These are phyloP conservation scores for Aureobasidium namibiae DNA, from an alignment of 2,329 filamentous ascomycete species.

Conservation along the genomic window DNA sequence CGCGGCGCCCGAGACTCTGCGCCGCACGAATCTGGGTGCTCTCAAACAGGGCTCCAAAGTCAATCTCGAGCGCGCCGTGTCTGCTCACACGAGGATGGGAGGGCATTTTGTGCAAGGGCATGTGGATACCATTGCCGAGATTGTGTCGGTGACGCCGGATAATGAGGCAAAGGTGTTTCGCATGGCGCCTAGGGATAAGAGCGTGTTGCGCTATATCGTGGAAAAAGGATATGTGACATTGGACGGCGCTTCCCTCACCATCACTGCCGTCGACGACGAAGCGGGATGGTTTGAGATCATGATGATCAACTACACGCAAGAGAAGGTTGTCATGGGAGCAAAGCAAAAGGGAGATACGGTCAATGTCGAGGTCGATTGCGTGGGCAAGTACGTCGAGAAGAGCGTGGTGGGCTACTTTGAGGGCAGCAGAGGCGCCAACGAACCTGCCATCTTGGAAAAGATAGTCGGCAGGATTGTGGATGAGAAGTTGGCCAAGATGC, in stretches of 20 bases:
- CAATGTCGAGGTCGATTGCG: slow-evolving; percentile 89
- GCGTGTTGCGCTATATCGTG: slow-evolving; percentile 77
- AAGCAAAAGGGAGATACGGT: slow-evolving; percentile 76
- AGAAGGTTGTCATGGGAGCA: slow-evolving; percentile 71
- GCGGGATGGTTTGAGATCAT: slow-evolving; percentile 92
- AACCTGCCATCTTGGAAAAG: slow-evolving; percentile 43
- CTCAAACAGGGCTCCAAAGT: slow-evolving; percentile 60
- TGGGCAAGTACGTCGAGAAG: slow-evolving; percentile 82
- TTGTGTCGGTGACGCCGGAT: slow-evolving; percentile 65
- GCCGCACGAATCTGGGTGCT: slow-evolving; percentile 84
- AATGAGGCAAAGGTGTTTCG: slow-evolving; percentile 86
- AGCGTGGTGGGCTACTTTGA: slow-evolving; percentile 74
- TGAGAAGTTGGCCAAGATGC: slow-evolving; percentile 49
- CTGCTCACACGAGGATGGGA: slow-evolving; percentile 88
- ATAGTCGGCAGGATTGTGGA: slow-evolving; percentile 62
- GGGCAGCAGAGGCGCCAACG: slow-evolving; percentile 41
- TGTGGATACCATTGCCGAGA: slow-evolving; percentile 79
- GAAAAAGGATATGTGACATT: slow-evolving; percentile 95
- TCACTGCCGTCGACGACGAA: slow-evolving; percentile 75
- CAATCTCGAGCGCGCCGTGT: slow-evolving; percentile 91
- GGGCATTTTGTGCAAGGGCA: slow-evolving; percentile 98
- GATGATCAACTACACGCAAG: slow-evolving; percentile 94
- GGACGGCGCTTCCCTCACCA: slow-evolving; percentile 88
- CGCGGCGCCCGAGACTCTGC: slow-evolving; percentile 89
- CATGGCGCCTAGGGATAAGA: slow-evolving; percentile 60